phyloP scores from a whole-genome alignment of 2,329 filamentous ascomycete genomes.

The Fusarium devonianum region DNA sequence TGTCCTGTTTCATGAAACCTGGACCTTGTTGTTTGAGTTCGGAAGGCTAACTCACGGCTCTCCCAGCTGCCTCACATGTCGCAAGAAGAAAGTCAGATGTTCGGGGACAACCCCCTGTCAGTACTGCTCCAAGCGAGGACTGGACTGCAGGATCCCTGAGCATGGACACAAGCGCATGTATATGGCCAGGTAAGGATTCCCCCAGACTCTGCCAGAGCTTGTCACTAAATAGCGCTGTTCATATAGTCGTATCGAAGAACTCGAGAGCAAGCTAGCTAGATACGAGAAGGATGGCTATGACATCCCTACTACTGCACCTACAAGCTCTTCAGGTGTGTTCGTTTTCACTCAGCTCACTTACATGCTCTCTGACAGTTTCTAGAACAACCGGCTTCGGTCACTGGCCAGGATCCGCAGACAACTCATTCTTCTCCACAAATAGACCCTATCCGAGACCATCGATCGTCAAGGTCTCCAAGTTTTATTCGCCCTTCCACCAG shows the following conservation, averaged over 20 bases:
- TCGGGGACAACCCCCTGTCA: slow-evolving; percentile 40
- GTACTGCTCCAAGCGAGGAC: slow-evolving; percentile 38
- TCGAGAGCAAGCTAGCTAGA: slow-evolving; percentile 37
- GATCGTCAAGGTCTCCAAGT: slow-evolving; percentile 32
- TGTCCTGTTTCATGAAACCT: not conserved
- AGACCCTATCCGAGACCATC: slow-evolving; percentile 19
- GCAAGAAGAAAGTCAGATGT: slow-evolving; percentile 41
- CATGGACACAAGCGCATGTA: slow-evolving; percentile 42
- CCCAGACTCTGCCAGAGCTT: not conserved
- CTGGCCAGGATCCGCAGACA: slow-evolving; percentile 12
- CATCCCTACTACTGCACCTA: slow-evolving; percentile 14
- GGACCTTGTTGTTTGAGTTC: not conserved
- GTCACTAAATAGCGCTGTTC: not conserved
- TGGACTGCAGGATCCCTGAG: slow-evolving; percentile 39
- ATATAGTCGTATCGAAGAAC: slow-evolving; percentile 37
- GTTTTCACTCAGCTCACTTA: accelerated
- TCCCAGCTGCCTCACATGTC: slow-evolving; percentile 37
- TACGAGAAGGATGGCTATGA: slow-evolving; percentile 36
- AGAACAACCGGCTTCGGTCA: slow-evolving; percentile 10
- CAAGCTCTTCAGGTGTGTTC: slow-evolving; percentile 24
- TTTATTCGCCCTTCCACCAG: slow-evolving; percentile 38
- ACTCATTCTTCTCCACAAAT: slow-evolving; percentile 32
- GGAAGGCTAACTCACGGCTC: not conserved
- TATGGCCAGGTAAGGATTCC: slow-evolving; percentile 37
- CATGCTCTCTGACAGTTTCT: slow-evolving; percentile 1